Evolutionary conservation across 768 basidiomycete genomes (phyloP), one percentile per base, ranked within the genome.

Genomic region (Boletus patriciae): DNA sequence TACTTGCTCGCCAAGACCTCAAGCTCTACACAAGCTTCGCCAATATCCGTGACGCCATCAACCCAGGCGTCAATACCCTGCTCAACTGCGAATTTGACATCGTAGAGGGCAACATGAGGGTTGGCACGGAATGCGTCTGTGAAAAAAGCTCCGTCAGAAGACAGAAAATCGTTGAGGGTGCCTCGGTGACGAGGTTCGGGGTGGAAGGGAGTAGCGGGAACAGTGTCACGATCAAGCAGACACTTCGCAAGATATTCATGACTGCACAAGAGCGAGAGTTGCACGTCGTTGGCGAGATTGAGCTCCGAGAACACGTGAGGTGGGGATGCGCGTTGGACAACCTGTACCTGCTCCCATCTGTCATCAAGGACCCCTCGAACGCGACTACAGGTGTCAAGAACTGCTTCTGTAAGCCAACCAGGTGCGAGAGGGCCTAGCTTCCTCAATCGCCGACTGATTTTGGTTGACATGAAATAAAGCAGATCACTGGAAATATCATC

Each of bases 261-360:
- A 25, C 25, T 25, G 25, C 25, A 25, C 25, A 25, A 25, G 25
- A 25, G 25, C 4, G 25, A 25, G 25, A 25, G 25, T 25, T 25
- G 25, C 25, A 25, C 25, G 25, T 25, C 25, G 25, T 25, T 25
- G 25, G 25, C 25, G 3, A 25, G 25, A 42, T 76, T 43, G n/a
- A 75, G 64, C 6, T 50, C 40, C 3, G 60, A 60, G 1, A 34
- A 42, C 1, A 0, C 2, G 31, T 7, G 68, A 57, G 2, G 70
- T 31, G 29, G 29, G 29, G 9, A 31, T 31, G 9, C 9, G 9
- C 29, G 9, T 31, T 31, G 29, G 29, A 69, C 23, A 1, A 45
- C 42, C 50, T 69, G 73, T 15, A 75, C 66, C 21, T 38, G 31
- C 12, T 52, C 54, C 79, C 79, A 80, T 46, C 77, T 66, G 6